Conservation (phyloP, 805 yeast genomes). For the Teunomyces lycoperdinae region DNA sequence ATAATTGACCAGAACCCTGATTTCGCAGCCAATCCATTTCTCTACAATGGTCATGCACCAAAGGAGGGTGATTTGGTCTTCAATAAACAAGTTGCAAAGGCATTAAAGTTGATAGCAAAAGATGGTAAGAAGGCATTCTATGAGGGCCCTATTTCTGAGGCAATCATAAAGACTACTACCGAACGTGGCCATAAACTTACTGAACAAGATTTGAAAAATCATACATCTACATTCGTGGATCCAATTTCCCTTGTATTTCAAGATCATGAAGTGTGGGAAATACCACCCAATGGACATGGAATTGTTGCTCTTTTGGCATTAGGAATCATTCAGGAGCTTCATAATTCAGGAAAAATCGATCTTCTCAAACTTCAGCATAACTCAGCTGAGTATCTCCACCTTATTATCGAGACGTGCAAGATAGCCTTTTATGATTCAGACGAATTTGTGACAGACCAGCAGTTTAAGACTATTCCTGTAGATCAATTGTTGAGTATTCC, state of each 20-base stretch:
- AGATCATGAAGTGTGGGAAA: slow-evolving; percentile 65
- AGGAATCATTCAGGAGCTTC: slow-evolving; percentile 61
- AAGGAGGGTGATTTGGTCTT: slow-evolving; percentile 53
- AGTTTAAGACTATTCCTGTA: slow-evolving; percentile 36
- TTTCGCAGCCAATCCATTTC: slow-evolving; percentile 29
- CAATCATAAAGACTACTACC: slow-evolving; percentile 54
- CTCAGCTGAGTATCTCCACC: slow-evolving; percentile 66
- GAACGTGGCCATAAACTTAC: slow-evolving; percentile 55
- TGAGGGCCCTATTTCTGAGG: slow-evolving; percentile 65
- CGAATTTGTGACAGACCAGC: slow-evolving; percentile 65
- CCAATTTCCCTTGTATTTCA: slow-evolving; percentile 57
- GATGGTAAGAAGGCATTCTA: slow-evolving; percentile 68
- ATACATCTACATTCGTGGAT: slow-evolving; percentile 60
- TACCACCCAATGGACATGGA: slow-evolving; percentile 85
- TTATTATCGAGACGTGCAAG: slow-evolving; percentile 69
- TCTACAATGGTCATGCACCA: slow-evolving; percentile 44
- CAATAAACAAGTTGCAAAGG: slow-evolving; percentile 53
- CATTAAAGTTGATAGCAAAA: slow-evolving; percentile 49
- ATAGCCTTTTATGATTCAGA: slow-evolving; percentile 74
- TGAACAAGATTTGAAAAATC: slow-evolving; percentile 53
- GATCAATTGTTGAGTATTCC: slow-evolving; percentile 44
- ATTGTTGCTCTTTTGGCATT: slow-evolving; percentile 69
- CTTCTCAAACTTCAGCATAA: slow-evolving; percentile 53
- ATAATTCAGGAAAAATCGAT: slow-evolving; percentile 39
- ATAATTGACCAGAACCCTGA: slow-evolving; percentile 36